Percentiles rank a stretch among this genome's conserved stretches.
phyloP scores from a whole-genome alignment of 345 rosid genomes.

The Rhodamnia argentea region DNA sequence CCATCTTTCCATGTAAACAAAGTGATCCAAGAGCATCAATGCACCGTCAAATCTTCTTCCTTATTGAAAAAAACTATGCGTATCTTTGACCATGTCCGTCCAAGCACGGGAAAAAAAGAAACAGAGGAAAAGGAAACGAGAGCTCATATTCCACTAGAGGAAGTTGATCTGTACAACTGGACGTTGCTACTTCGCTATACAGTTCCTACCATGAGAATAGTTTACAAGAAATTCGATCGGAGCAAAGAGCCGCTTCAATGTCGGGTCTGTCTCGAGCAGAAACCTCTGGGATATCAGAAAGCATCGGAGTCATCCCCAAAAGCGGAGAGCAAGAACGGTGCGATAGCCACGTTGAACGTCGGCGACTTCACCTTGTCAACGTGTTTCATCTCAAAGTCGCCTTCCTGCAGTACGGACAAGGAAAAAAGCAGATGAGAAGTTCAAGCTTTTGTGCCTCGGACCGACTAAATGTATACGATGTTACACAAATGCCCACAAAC shows the following conservation, averaged over 20 bases:
- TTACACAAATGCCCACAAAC: neutral
- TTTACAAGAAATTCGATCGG: neutral
- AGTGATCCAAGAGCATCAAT: neutral
- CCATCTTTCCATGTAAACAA: neutral
- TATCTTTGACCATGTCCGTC: neutral
- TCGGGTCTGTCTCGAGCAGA: neutral
- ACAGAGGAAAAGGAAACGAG: neutral
- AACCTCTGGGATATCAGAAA: slow-evolving; percentile 1
- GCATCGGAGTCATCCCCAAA: slow-evolving; percentile 40
- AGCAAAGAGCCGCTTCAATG: neutral
- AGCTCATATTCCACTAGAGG: neutral
- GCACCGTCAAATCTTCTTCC: neutral
- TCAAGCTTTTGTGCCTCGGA: neutral
- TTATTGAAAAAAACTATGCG: neutral
- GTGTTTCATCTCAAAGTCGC: slow-evolving; percentile 76
- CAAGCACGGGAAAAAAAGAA: neutral
- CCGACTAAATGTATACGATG: neutral
- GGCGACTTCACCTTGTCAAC: slow-evolving; percentile 37
- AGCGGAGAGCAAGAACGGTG: slow-evolving; percentile 54
- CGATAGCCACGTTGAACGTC: slow-evolving; percentile 56
- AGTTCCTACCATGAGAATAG: neutral
- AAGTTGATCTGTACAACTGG: neutral
- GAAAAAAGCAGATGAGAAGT: neutral
- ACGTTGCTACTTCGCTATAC: neutral
- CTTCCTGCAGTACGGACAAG: slow-evolving; percentile 38